Percentiles rank a stretch among this genome's conserved stretches.
Evolutionary conservation across 2,329 filamentous ascomycete genomes (phyloP).

Genomic region (Akanthomyces muscarius): DNA sequence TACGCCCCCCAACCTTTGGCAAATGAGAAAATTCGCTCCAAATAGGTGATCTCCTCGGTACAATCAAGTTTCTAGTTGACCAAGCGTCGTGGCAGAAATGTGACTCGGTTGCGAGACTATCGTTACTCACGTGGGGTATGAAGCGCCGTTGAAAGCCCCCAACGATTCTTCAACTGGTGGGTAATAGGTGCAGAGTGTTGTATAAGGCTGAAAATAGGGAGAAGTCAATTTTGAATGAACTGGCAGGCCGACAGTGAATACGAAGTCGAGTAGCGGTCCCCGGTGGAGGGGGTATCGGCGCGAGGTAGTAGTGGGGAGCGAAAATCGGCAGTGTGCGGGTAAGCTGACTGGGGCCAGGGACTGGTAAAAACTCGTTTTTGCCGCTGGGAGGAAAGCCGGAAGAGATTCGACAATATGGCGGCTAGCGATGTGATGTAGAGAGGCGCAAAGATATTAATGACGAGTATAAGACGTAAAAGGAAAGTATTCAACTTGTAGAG

Average conservation of each 20-base stretch:
- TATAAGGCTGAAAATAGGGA: not conserved
- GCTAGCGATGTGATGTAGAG: not conserved
- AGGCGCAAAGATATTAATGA: not conserved
- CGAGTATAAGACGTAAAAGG: not conserved
- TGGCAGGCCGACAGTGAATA: constrained; percentile 1
- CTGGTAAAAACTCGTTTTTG: not conserved
- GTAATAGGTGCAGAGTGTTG: not conserved
- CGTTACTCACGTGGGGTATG: not conserved
- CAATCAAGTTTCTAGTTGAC: not conserved
- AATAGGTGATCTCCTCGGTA: not conserved
- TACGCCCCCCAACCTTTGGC: not conserved
- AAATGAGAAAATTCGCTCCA: not conserved
- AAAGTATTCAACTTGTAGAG: not conserved
- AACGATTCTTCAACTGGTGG: not conserved
- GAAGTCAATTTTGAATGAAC: not conserved
- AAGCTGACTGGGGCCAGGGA: constrained; percentile 13
- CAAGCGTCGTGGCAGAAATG: not conserved
- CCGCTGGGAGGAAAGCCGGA: not conserved
- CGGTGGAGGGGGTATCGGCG: constrained; percentile 4
- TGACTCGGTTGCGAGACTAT: not conserved
- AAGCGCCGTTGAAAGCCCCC: not conserved
- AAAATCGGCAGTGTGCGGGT: constrained; percentile 15
- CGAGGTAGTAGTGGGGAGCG: constrained; percentile 14
- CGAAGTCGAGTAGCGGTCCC: constrained; percentile 3
- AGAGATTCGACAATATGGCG: not conserved